A percentile compares a stretch with the other conserved stretches of the same genome.
phyloP scores from a whole-genome alignment of 441 rosid genomes.

The Pelargonium citronellum region DNA sequence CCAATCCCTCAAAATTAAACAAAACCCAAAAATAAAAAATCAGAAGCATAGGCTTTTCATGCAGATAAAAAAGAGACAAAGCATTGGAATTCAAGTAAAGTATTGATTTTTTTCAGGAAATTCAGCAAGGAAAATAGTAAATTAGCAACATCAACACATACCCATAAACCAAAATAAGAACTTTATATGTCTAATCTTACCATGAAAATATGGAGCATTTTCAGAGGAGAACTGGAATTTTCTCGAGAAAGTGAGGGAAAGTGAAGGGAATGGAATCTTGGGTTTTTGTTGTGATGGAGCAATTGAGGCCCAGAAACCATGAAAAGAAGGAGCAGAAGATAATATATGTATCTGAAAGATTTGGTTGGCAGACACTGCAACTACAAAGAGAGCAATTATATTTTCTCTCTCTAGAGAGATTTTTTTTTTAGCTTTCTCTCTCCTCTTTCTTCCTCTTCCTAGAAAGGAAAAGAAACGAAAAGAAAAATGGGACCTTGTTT shows the following conservation, averaged over 20 bases:
- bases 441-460: background rate
- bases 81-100: background rate
- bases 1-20: too few species aligned
- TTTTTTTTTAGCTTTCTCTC: background rate
- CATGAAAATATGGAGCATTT: constrained; percentile 5
- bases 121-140: background rate
- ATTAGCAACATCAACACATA: background rate
- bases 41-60: background rate
- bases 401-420: background rate
- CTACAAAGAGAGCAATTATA: too few species aligned
- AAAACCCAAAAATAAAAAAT: background rate
- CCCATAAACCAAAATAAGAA: background rate
- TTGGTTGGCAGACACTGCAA: too few species aligned
- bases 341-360: background rate
- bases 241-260: constrained; percentile 5
- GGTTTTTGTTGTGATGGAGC: too few species aligned
- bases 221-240: background rate
- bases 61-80: constrained; percentile 8
- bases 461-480: too few species aligned
- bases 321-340: background rate
- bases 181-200: background rate
- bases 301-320: background rate
- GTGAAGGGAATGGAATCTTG: background rate
- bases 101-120: background rate
- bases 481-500: background rate